Evolutionary conservation across 345 rosid genomes (phyloP).

Genomic region (Diplotaxis tenuifolia): DNA sequence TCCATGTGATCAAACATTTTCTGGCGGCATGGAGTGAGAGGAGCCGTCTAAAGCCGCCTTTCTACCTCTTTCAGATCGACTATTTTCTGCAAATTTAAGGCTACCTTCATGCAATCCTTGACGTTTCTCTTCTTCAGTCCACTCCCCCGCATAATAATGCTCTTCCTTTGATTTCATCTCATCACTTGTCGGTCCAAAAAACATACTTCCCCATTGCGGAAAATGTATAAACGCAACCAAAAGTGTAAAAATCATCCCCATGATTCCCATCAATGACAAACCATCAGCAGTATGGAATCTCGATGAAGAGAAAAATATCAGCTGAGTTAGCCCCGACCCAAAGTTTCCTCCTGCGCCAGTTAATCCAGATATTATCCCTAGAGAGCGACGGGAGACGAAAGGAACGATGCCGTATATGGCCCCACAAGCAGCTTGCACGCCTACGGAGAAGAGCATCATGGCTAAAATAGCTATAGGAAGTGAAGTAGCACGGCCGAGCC

Average conservation of each 20-base stretch:
- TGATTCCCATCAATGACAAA: slow-evolving; percentile 64
- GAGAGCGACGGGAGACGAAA: slow-evolving; percentile 69
- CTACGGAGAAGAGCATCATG: slow-evolving; percentile 79
- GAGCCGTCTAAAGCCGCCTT: slow-evolving; percentile 30
- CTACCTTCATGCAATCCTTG: slow-evolving; percentile 60
- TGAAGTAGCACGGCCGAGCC: slow-evolving; percentile 71
- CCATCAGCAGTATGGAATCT: slow-evolving; percentile 51
- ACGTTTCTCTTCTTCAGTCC: slow-evolving; percentile 69
- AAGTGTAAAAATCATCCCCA: slow-evolving; percentile 61
- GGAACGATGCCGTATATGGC: slow-evolving; percentile 78
- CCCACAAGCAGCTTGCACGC: slow-evolving; percentile 85
- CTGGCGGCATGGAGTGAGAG: slow-evolving; percentile 44
- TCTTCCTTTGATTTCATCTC: slow-evolving; percentile 52
- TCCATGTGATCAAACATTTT: slow-evolving; percentile 39
- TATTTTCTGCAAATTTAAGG: slow-evolving; percentile 67
- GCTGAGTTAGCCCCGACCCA: slow-evolving; percentile 73
- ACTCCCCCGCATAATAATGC: slow-evolving; percentile 54
- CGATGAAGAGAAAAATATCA: slow-evolving; percentile 62
- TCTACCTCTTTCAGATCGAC: slow-evolving; percentile 70
- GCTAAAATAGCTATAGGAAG: slow-evolving; percentile 63
- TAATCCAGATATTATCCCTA: slow-evolving; percentile 70
- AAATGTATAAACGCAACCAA: slow-evolving; percentile 63
- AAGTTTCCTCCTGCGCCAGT: slow-evolving; percentile 83
- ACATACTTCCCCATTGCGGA: slow-evolving; percentile 91
- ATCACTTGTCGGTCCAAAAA: slow-evolving; percentile 51